Conservation (phyloP, 1,284 basidiomycete genomes). For the Hymenochaete sp. region DNA sequence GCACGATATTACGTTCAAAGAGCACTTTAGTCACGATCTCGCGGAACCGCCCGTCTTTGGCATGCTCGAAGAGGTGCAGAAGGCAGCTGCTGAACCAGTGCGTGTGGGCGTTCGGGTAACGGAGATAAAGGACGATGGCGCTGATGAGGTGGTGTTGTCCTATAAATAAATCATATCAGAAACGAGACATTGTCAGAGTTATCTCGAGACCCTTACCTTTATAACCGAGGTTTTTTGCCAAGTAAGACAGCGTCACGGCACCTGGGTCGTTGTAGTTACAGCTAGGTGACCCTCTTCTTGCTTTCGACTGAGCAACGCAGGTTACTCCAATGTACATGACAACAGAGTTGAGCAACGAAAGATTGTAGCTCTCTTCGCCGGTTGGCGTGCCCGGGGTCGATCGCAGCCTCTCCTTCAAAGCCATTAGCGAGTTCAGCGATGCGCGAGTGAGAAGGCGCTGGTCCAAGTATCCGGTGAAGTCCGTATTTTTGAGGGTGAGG, state of each 20-base stretch:
- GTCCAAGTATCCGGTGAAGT: constrained; percentile 73
- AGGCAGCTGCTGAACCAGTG: constrained; percentile 91
- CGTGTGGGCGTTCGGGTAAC: constrained; percentile 95
- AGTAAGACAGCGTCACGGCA: constrained; percentile 72
- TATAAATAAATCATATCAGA: constrained; percentile 25
- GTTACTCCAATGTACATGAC: constrained; percentile 93
- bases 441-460: constrained; percentile 71
- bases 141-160: constrained; percentile 91
- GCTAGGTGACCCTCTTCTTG: constrained; percentile 67
- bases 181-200: too few species aligned
- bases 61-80: constrained; percentile 77
- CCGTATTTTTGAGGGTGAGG: constrained; percentile 68
- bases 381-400: too few species aligned
- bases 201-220: constrained; percentile 67
- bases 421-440: constrained; percentile 61
- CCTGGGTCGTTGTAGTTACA: constrained; percentile 79
- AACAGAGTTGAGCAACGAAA: constrained; percentile 83
- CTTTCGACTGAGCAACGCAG: constrained; percentile 79
- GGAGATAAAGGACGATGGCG: constrained; percentile 86
- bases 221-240: constrained; percentile 77
- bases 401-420: constrained; percentile 73
- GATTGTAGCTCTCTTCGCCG: constrained; percentile 70
- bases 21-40: constrained; percentile 90
- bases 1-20: constrained; percentile 87
- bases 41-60: constrained; percentile 68